A percentile compares a stretch with the other conserved stretches of the same genome.
Conservation (phyloP, 257 asterid genomes). For the Solanum peruvianum region DNA sequence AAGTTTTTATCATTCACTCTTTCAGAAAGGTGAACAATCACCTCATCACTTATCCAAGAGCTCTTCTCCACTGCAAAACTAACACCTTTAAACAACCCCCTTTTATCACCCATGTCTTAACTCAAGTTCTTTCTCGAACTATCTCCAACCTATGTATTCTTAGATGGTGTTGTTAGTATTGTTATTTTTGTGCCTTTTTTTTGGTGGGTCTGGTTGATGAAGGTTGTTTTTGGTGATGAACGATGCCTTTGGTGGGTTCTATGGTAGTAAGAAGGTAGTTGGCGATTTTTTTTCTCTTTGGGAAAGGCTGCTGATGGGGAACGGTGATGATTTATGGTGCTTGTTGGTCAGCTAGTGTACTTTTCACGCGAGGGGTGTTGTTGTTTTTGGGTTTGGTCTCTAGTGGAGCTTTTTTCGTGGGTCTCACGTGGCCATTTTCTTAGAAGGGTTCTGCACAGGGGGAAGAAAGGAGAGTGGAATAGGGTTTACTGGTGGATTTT, state of each 20-base stretch:
- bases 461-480: not conserved
- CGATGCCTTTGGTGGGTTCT: not conserved
- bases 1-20: not conserved
- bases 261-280: not conserved
- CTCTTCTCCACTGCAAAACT: not conserved
- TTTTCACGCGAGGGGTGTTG: not conserved
- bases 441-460: not conserved
- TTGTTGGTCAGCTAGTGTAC: not conserved
- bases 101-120: not conserved
- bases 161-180: not conserved
- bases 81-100: not conserved
- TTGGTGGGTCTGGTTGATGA: not conserved
- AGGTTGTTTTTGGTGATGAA: not conserved
- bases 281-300: not conserved
- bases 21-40: not conserved
- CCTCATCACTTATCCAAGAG: not conserved
- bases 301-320: not conserved
- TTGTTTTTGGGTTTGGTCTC: not conserved
- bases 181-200: not conserved
- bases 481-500: not conserved
- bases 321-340: not conserved
- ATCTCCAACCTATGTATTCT: not conserved
- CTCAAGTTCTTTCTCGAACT: not conserved
- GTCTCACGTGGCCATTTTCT: not conserved
- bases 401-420: not conserved